Evolutionary conservation across 2,329 filamentous ascomycete genomes (phyloP).

Genomic region (Verticillium albo-atrum): DNA sequence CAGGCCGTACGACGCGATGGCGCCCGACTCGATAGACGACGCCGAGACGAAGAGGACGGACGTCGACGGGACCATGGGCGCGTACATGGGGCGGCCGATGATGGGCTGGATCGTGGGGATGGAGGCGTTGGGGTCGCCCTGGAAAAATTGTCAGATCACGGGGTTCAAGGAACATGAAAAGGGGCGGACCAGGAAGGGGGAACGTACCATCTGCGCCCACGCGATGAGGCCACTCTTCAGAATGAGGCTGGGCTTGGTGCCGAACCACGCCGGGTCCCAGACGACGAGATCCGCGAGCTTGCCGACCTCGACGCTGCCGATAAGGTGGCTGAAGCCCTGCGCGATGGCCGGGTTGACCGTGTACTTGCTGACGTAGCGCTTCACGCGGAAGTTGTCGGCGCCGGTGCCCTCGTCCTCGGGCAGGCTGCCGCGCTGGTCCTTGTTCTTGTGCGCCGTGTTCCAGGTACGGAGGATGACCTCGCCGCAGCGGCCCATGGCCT

Average conservation of each 20-base stretch:
- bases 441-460: constrained; percentile 98
- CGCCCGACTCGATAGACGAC: constrained; percentile 62
- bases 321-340: constrained; percentile 82
- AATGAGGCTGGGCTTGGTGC: constrained; percentile 75
- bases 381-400: constrained; percentile 88
- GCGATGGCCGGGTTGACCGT: constrained; percentile 91
- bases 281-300: constrained; percentile 87
- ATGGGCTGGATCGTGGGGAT: constrained; percentile 87
- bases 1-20: constrained; percentile 67
- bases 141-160: background rate
- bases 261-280: constrained; percentile 83
- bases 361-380: constrained; percentile 91
- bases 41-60: constrained; percentile 82
- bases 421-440: constrained; percentile 72
- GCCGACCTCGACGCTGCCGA: constrained; percentile 83
- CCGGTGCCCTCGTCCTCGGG: constrained; percentile 73
- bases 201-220: constrained; percentile 72
- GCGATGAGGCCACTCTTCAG: constrained; percentile 86
- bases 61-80: constrained; percentile 63
- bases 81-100: constrained; percentile 83
- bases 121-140: constrained; percentile 77
- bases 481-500: constrained; percentile 94
- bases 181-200: background rate
- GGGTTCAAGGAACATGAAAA: constrained; percentile 1
- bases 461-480: constrained; percentile 91